Percentiles rank a stretch among this genome's conserved stretches.
Evolutionary conservation across 2,329 filamentous ascomycete genomes (phyloP).

Genomic region (Diplodia scrobiculata): DNA sequence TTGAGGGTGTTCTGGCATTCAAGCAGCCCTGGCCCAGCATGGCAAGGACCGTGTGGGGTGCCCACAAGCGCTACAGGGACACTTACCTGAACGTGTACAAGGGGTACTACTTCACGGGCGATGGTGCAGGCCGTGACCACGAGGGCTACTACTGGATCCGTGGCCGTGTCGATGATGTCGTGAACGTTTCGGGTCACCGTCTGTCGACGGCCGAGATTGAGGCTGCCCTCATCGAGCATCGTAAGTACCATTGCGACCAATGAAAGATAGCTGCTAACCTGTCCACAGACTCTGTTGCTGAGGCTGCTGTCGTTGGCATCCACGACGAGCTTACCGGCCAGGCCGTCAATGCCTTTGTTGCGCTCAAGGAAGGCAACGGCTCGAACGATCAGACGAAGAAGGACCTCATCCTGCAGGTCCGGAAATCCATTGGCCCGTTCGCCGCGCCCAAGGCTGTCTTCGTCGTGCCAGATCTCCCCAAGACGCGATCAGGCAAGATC

Average conservation of each 20-base stretch:
- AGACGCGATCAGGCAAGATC: conserved; percentile 98
- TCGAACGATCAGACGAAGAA: conserved; percentile 80
- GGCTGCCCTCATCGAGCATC: conserved; percentile 91
- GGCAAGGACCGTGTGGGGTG: conserved; percentile 96
- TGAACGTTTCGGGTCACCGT: conserved; percentile 95
- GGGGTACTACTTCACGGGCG: conserved; percentile 94
- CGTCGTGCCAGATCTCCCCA: conserved; percentile 89
- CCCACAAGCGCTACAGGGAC: conserved; percentile 98
- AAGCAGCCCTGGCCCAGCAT: conserved; percentile 99
- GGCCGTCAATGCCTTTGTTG: conserved; percentile 94
- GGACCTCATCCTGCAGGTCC: conserved; percentile 90
- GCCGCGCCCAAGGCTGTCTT: conserved; percentile 93
- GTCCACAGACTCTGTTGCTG: conserved; percentile 68
- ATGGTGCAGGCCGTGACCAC: conserved; percentile 92
- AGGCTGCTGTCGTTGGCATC: conserved; percentile 93
- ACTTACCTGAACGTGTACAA: conserved; percentile 98
- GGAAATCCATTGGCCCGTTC: conserved; percentile 96
- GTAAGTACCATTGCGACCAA: conserved; percentile 45
- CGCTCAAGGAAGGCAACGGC: conserved; percentile 83
- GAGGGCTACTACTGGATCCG: conserved; percentile 99
- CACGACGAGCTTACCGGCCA: conserved; percentile 93
- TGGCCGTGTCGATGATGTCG: conserved; percentile 95
- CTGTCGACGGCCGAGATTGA: conserved; percentile 98
- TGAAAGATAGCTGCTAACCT: conserved; percentile 33
- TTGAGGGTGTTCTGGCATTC: conserved; percentile 94